Percentiles rank a stretch among this genome's conserved stretches.
Conservation (phyloP, 768 basidiomycete genomes). For the Clitopilus hobsonii region DNA sequence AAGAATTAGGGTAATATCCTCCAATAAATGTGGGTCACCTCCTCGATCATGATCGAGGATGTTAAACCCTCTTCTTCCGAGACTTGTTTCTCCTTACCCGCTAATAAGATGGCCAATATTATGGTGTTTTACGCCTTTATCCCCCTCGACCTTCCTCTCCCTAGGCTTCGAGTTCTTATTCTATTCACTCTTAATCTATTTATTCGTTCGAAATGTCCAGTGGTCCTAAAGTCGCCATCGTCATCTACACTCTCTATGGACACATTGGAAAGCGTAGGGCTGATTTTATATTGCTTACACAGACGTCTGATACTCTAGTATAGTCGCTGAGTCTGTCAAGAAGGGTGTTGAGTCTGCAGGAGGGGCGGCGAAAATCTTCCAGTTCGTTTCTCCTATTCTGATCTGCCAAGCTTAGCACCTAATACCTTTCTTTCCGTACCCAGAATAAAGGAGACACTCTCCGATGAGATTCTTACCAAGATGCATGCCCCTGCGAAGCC, state of each 20-base stretch:
- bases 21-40: background rate
- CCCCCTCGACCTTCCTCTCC: background rate
- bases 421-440: background rate
- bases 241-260: conserved; percentile 76
- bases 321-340: conserved; percentile 61
- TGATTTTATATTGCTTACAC: background rate
- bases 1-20: background rate
- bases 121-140: background rate
- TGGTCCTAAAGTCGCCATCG: conserved; percentile 55
- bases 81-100: too few species aligned
- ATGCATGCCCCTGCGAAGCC: conserved; percentile 74
- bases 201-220: background rate
- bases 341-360: conserved; percentile 43
- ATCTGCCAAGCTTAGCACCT: background rate
- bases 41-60: too few species aligned
- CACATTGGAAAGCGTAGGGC: conserved; percentile 64
- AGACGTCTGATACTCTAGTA: conserved; percentile 2
- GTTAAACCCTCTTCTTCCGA: too few species aligned
- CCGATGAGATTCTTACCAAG: conserved; percentile 57
- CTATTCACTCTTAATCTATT: background rate
- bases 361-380: conserved; percentile 47
- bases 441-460: conserved; percentile 69
- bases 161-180: background rate
- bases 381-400: conserved; percentile 12
- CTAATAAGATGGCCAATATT: background rate